Evolutionary conservation across 768 basidiomycete species (phyloP).

Genomic region (Lyophyllum decastes): DNA sequence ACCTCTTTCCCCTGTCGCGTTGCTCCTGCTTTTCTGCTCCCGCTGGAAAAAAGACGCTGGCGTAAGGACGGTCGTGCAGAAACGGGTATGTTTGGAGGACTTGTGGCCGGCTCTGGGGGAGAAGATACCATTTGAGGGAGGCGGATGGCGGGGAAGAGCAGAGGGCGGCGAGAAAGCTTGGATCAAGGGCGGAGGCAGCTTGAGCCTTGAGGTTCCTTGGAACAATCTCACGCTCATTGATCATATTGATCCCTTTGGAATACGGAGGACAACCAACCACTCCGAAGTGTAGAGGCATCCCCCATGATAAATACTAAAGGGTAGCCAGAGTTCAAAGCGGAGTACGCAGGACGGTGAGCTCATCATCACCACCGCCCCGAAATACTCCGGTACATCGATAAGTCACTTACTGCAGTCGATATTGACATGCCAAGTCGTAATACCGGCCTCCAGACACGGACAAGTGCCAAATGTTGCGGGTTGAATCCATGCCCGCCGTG

Average conservation of each 20-base stretch:
- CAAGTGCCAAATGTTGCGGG: too few relatives aligned
- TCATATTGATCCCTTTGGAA: not conserved
- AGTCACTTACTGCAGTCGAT: too few relatives aligned
- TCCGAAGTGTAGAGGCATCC: too few relatives aligned
- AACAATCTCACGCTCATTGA: slow-evolving; percentile 13
- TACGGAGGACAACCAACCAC: not conserved
- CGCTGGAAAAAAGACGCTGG: slow-evolving; percentile 32
- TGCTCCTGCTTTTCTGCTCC: slow-evolving; percentile 19
- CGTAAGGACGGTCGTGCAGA: slow-evolving; percentile 29
- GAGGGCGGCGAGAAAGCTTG: slow-evolving; percentile 8
- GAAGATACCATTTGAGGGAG: slow-evolving; percentile 7
- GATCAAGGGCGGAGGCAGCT: not conserved
- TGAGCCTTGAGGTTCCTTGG: slow-evolving; percentile 7
- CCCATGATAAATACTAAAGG: too few relatives aligned
- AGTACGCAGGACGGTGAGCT: too few relatives aligned
- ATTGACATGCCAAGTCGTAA: too few relatives aligned
- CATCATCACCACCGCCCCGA: too few relatives aligned
- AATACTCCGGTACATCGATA: too few relatives aligned
- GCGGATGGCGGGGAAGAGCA: slow-evolving; percentile 1
- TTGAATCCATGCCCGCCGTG: too few relatives aligned
- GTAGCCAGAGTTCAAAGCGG: too few relatives aligned
- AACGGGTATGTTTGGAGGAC: slow-evolving; percentile 12
- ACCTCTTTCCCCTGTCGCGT: slow-evolving; percentile 21
- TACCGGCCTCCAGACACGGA: too few relatives aligned
- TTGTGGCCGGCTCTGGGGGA: slow-evolving; percentile 12